Conservation (phyloP, 179 eudicot genomes). For the Kewa caespitosa region DNA sequence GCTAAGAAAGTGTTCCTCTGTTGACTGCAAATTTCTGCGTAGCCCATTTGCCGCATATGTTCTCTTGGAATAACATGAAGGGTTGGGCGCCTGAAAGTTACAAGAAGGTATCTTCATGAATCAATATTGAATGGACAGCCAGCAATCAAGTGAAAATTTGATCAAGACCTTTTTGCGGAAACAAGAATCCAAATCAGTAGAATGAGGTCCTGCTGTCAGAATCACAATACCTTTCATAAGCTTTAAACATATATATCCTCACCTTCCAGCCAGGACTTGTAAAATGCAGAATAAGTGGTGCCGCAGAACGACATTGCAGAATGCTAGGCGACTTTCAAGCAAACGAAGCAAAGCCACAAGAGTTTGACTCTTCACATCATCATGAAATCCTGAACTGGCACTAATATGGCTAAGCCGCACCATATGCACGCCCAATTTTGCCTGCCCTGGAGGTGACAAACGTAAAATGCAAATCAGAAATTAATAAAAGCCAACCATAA, state of each 20-base stretch:
- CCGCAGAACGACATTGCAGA: conserved; percentile 75
- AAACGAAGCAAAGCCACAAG: conserved; percentile 80
- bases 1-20: conserved; percentile 74
- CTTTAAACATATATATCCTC: conserved; percentile 3
- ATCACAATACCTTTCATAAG: background rate
- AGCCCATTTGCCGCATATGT: conserved; percentile 68
- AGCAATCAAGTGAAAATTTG: too few species aligned
- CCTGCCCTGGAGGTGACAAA: conserved; percentile 61
- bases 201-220: background rate
- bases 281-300: conserved; percentile 90
- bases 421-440: conserved; percentile 77
- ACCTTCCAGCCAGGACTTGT: conserved; percentile 96
- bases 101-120: background rate
- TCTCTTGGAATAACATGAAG: conserved; percentile 88
- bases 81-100: conserved; percentile 70
- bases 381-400: conserved; percentile 44
- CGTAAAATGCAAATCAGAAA: background rate
- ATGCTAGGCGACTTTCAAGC: conserved; percentile 78
- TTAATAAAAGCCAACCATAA: background rate
- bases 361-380: conserved; percentile 63
- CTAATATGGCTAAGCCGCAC: conserved; percentile 76
- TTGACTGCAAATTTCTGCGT: conserved; percentile 62
- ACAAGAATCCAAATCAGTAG: background rate
- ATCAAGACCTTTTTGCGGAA: too few species aligned
- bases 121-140: too few species aligned